Conservation (phyloP, 2,329 filamentous ascomycete genomes). For the Biscogniauxia mediterranea region DNA sequence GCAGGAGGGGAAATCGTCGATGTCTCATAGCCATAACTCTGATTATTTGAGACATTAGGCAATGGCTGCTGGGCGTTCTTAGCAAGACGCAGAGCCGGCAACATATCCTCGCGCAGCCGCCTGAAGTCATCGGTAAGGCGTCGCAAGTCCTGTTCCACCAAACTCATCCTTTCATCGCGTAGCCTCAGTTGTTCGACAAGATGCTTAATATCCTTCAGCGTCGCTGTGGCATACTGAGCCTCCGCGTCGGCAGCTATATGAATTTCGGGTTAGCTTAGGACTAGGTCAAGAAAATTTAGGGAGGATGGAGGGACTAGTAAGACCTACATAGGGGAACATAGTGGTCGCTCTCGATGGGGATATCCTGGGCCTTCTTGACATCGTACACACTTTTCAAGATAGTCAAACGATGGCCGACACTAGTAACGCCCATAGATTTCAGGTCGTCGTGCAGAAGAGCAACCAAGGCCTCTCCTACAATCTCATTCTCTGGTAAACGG, state of each 20-base stretch:
- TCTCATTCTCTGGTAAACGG: slow-evolving; percentile 73
- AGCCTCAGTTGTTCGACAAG: slow-evolving; percentile 86
- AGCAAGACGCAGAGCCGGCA: slow-evolving; percentile 84
- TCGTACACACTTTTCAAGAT: slow-evolving; percentile 97
- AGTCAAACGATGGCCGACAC: slow-evolving; percentile 90
- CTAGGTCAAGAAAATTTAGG: background rate
- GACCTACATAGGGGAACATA: slow-evolving; percentile 86
- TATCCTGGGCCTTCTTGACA: slow-evolving; percentile 89
- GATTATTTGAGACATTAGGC: slow-evolving; percentile 51
- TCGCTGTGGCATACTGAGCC: slow-evolving; percentile 80
- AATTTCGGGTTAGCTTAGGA: slow-evolving; percentile 6
- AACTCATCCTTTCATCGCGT: slow-evolving; percentile 84
- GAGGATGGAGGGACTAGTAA: background rate
- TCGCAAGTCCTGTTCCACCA: slow-evolving; percentile 79
- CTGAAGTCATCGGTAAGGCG: slow-evolving; percentile 85
- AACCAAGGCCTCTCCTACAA: slow-evolving; percentile 87
- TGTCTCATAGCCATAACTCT: slow-evolving; percentile 51
- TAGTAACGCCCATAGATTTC: slow-evolving; percentile 90
- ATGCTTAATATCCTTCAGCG: slow-evolving; percentile 87
- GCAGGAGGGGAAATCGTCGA: slow-evolving; percentile 55
- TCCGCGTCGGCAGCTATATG: slow-evolving; percentile 80
- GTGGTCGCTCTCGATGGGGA: slow-evolving; percentile 87
- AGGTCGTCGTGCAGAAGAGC: slow-evolving; percentile 89
- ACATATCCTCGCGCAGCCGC: slow-evolving; percentile 83
- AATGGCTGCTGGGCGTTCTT: slow-evolving; percentile 92